Conservation (phyloP, 768 basidiomycete genomes). For the Tylopilus subfusipes region DNA sequence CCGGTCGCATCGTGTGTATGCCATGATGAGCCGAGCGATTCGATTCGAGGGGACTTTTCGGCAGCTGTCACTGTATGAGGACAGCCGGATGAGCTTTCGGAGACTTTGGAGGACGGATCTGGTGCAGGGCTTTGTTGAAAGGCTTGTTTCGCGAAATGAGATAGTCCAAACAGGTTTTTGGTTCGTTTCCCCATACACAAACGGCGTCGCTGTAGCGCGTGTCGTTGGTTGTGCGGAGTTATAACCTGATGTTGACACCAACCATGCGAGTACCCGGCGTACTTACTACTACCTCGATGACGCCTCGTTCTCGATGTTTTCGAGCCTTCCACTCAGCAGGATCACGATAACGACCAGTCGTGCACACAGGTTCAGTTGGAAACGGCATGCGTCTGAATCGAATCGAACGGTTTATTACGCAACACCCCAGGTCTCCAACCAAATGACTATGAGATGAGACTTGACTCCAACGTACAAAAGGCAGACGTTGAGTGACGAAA, state of each 20-base stretch:
- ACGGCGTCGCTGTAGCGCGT: neutral
- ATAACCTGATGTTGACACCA: neutral
- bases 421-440: constrained; percentile 7
- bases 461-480: constrained; percentile 11
- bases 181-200: constrained; percentile 39
- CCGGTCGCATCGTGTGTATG: constrained; percentile 64
- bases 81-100: neutral
- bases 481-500: neutral
- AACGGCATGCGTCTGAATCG: neutral
- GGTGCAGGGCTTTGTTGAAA: constrained; percentile 24
- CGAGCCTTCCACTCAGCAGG: neutral
- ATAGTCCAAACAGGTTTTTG: constrained; percentile 40
- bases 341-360: neutral
- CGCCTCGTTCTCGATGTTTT: neutral
- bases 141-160: constrained; percentile 41
- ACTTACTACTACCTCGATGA: neutral
- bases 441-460: neutral
- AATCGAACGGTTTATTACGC: neutral
- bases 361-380: neutral
- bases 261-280: no score
- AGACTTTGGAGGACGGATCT: constrained; percentile 5
- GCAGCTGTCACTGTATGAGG: neutral
- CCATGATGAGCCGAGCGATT: constrained; percentile 27
- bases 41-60: constrained; percentile 20
- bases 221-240: constrained; percentile 7